Base-by-base conservation (phyloP, 1,284 basidiomycete species). In the Boletus semigastroideus region DNA sequence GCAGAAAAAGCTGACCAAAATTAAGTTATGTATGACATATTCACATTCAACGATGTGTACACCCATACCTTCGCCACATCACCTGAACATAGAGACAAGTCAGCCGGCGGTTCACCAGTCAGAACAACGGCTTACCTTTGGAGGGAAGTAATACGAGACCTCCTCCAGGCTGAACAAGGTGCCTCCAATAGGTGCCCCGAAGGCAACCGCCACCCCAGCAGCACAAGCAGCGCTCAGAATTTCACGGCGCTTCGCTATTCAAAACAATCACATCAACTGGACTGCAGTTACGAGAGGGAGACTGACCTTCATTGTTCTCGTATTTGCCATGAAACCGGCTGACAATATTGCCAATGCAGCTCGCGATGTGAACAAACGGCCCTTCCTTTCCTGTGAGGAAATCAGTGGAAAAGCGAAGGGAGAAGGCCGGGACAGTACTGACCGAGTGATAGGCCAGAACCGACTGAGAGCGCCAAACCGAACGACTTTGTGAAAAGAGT, bases 301-400 rank as follows among this genome's bases (percentile, higher is more conserved):
- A 60, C 69, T 38, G 43, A 87, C 91, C 90, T 80, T 96, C 94
- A 62, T 98, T 98, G 53, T 82, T 89, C 70, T 98, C 92, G 63
- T 95, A 94, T 72, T 98, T 98, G 49, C 72, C 72, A 61, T 92
- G 89, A 62, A 87, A 83, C 25, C 96, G 82, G 59, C 92, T 94
- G 55, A 95, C 80, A 55, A 99, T 97, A 67, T 98, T 99, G 19
- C 94, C 95, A 42, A 98, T 78, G 70, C 94, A 98, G 48, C 89
- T 90, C 1, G 93, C 93, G 55, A 99, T 97, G 67, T 98, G 96
- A 1, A 98, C 95, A 65, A 98, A 91, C 0, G 95, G 96, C 0
- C 96, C 96, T 73, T 98, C 96, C 75, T 97, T 96, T 44, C 84
- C 80, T 76, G 42, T 3, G 42, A 46, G 28, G 6, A 42, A 45